These are phyloP conservation scores for Zygoascus biomembranicola DNA, from an alignment of 805 yeast genomes.

Conservation along the genomic window DNA sequence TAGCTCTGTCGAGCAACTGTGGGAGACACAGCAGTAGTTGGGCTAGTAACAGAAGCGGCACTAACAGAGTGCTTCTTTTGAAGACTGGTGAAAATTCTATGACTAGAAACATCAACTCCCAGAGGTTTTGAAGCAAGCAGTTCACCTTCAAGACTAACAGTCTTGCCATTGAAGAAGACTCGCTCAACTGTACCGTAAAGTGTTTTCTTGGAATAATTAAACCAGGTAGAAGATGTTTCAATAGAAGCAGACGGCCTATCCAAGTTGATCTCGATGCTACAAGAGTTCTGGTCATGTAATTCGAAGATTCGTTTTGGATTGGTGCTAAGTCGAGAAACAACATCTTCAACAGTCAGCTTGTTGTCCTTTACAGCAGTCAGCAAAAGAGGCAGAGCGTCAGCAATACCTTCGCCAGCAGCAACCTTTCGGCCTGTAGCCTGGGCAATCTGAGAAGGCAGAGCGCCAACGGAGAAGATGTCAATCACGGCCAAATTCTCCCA, in stretches of 20 bases:
- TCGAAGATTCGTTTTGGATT: constrained; percentile 79
- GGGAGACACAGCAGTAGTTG: constrained; percentile 27
- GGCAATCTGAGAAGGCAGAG: constrained; percentile 66
- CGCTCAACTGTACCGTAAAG: constrained; percentile 83
- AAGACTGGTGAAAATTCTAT: constrained; percentile 18
- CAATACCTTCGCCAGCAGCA: constrained; percentile 67
- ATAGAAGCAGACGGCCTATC: constrained; percentile 51
- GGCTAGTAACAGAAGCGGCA: neutral
- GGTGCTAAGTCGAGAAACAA: constrained; percentile 64
- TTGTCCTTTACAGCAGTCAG: constrained; percentile 72
- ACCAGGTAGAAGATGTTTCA: constrained; percentile 38
- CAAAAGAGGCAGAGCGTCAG: constrained; percentile 74
- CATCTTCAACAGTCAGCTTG: constrained; percentile 62
- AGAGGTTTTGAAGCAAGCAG: constrained; percentile 50
- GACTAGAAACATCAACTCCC: constrained; percentile 47
- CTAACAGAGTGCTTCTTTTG: neutral
- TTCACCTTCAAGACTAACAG: constrained; percentile 79
- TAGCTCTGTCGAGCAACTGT: neutral
- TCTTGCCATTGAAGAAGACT: constrained; percentile 68
- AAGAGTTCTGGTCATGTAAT: constrained; percentile 63
- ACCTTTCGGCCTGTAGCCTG: constrained; percentile 51
- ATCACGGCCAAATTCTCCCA: constrained; percentile 68
- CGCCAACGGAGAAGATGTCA: constrained; percentile 85
- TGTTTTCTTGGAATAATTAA: constrained; percentile 43
- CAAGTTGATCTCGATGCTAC: constrained; percentile 72